phyloP scores from a whole-genome alignment of 179 eudicot species.

The Drosera spatulata region DNA sequence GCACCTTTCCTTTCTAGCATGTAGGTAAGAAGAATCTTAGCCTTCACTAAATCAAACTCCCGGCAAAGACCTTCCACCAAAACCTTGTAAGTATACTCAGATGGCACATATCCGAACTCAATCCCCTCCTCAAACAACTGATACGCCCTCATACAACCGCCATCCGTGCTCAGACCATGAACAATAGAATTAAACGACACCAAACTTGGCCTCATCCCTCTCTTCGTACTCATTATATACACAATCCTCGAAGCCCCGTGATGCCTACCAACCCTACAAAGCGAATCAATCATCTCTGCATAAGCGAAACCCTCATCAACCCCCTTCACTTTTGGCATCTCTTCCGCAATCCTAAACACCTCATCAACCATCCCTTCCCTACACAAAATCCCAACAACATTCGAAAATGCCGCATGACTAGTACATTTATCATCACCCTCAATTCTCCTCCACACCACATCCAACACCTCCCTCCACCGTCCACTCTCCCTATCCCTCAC shows the following conservation, averaged over 20 bases:
- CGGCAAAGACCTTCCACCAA: slow-evolving; percentile 64
- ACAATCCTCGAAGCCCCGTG: slow-evolving; percentile 43
- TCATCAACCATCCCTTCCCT: slow-evolving; percentile 53
- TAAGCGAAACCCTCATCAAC: slow-evolving; percentile 55
- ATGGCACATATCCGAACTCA: slow-evolving; percentile 55
- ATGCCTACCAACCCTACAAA: slow-evolving; percentile 28
- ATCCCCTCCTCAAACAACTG: slow-evolving; percentile 83
- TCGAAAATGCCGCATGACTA: slow-evolving; percentile 67
- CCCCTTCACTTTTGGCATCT: slow-evolving; percentile 33
- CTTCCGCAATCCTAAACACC: slow-evolving; percentile 32
- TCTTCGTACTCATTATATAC: slow-evolving; percentile 49
- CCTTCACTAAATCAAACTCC: slow-evolving; percentile 26
- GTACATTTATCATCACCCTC: slow-evolving; percentile 12
- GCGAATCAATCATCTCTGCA: slow-evolving; percentile 69
- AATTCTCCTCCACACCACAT: slow-evolving; percentile 27
- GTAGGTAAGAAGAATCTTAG: slow-evolving; percentile 27
- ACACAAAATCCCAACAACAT: slow-evolving; percentile 53
- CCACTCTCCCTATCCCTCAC: slow-evolving; percentile 23
- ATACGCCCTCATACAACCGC: slow-evolving; percentile 83
- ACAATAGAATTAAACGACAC: slow-evolving; percentile 63
- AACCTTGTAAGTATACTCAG: slow-evolving; percentile 65
- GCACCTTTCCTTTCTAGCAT: slow-evolving; percentile 38
- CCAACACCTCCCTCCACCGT: slow-evolving; percentile 11
- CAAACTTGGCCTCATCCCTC: slow-evolving; percentile 54
- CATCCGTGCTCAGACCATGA: slow-evolving; percentile 62